Conservation (phyloP, 2,329 filamentous ascomycete genomes). For the Colletotrichum sp. region DNA sequence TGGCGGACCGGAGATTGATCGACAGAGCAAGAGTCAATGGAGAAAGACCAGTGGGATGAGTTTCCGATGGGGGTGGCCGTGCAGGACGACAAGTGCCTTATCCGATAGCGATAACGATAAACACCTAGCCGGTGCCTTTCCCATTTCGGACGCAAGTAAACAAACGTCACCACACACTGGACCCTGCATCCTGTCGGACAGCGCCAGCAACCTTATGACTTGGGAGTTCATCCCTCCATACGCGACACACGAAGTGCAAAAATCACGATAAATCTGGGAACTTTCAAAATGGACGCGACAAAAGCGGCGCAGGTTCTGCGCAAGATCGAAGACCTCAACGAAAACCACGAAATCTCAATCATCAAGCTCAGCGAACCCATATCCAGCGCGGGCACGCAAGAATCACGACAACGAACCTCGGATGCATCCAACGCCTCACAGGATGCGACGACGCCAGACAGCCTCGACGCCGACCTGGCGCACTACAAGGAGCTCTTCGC, state of each 20-base stretch:
- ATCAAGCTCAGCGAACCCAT: conserved; percentile 80
- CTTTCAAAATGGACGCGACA: conserved; percentile 31
- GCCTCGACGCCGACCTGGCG: conserved; percentile 80
- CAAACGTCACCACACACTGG: conserved; percentile 26
- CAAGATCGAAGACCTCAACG: conserved; percentile 58
- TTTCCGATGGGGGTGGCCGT: not conserved
- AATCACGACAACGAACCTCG: conserved; percentile 63
- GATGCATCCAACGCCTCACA: conserved; percentile 72
- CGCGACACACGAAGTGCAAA: not conserved
- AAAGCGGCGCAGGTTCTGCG: conserved; percentile 48
- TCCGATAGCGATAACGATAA: not conserved
- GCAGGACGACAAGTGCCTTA: not conserved
- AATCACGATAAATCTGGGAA: not conserved
- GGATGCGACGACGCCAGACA: conserved; percentile 74
- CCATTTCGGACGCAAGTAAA: conserved; percentile 44
- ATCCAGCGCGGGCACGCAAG: conserved; percentile 52
- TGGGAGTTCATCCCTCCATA: not conserved
- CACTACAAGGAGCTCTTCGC: conserved; percentile 97
- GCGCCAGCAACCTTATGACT: not conserved
- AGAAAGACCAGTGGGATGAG: not conserved
- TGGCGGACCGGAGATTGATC: conserved; percentile 2
- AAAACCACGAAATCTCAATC: conserved; percentile 71
- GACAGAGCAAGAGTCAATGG: not conserved
- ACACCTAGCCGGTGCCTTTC: conserved; percentile 9
- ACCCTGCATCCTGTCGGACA: not conserved